phyloP scores from a whole-genome alignment of 2,329 filamentous ascomycete genomes.

The Aspergillus thermomutatus region DNA sequence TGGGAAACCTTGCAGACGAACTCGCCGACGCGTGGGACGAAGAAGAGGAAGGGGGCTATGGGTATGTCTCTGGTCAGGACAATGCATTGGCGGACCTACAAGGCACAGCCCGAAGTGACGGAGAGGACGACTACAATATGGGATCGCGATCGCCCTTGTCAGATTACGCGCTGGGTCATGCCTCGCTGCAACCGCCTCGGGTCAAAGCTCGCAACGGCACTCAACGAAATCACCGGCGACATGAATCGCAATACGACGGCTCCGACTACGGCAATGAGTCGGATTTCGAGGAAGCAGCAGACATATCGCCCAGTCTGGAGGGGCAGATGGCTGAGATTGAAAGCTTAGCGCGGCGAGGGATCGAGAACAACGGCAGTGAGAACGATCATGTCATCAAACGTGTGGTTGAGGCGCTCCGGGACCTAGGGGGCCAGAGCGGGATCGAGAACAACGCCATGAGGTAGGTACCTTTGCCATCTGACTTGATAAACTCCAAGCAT shows the following conservation, averaged over 20 bases:
- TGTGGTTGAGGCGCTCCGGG: slow-evolving; percentile 50
- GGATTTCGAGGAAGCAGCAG: slow-evolving; percentile 51
- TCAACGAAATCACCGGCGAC: slow-evolving; percentile 35
- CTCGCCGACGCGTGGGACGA: slow-evolving; percentile 57
- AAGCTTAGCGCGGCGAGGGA: slow-evolving; percentile 51
- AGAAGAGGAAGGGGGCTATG: slow-evolving; percentile 48
- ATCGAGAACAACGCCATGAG: slow-evolving; percentile 56
- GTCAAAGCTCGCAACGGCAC: slow-evolving; percentile 37
- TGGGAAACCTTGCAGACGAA: slow-evolving; percentile 63
- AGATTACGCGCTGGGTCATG: slow-evolving; percentile 19
- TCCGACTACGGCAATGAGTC: slow-evolving; percentile 58
- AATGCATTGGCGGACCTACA: slow-evolving; percentile 27
- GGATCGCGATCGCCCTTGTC: slow-evolving; percentile 24
- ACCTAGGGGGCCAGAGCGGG: slow-evolving; percentile 53
- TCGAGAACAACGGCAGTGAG: slow-evolving; percentile 51
- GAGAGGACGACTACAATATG: slow-evolving; percentile 30
- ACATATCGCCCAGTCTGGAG: slow-evolving; percentile 55
- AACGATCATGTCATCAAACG: slow-evolving; percentile 52
- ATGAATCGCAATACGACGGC: slow-evolving; percentile 52
- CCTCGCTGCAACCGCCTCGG: slow-evolving; percentile 33
- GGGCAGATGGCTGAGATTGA: slow-evolving; percentile 55
- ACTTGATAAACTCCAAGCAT: background rate
- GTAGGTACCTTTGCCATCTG: slow-evolving; percentile 37
- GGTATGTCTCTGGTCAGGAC: slow-evolving; percentile 38
- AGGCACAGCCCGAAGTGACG: slow-evolving; percentile 28